Conservation (phyloP, 176 grass and related monocot genomes). For the Elymus sibiricus region DNA sequence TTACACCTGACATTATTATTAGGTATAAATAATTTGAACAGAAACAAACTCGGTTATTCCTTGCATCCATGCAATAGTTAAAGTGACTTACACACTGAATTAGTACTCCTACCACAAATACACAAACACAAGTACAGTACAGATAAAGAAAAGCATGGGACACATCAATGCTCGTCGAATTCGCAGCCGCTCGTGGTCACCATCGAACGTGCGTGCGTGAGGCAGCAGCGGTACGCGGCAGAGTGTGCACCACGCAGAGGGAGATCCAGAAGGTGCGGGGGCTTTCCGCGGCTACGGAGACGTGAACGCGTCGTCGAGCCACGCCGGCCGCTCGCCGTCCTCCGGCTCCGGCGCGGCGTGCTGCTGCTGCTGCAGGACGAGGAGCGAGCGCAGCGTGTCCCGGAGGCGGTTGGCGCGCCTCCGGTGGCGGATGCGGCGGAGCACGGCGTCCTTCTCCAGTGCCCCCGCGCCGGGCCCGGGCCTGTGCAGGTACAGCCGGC, state of each 20-base stretch:
- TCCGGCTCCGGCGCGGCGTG: conserved; percentile 9
- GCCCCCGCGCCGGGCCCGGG: background rate
- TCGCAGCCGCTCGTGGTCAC: background rate
- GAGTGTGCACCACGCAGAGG: background rate
- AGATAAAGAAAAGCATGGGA: background rate
- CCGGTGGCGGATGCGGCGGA: conserved; percentile 76
- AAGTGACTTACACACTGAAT: background rate
- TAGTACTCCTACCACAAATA: background rate
- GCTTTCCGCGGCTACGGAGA: conserved; percentile 26
- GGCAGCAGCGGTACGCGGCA: background rate
- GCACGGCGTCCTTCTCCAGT: conserved; percentile 63
- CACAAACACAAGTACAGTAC: background rate
- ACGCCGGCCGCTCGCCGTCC: conserved; percentile 28
- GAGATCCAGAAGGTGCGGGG: background rate
- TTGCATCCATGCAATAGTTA: background rate
- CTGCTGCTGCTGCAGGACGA: background rate
- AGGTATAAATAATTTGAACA: background rate
- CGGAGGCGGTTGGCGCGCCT: conserved; percentile 50
- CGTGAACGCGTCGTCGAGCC: conserved; percentile 71
- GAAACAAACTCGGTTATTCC: background rate
- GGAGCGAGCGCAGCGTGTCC: conserved; percentile 33
- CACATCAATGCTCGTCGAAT: background rate
- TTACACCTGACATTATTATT: background rate
- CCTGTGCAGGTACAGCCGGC: conserved; percentile 47
- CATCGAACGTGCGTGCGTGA: background rate